Evolutionary conservation across 1,139 yeast genomes (phyloP).

Genomic region (Geotrichum histeridarum): DNA sequence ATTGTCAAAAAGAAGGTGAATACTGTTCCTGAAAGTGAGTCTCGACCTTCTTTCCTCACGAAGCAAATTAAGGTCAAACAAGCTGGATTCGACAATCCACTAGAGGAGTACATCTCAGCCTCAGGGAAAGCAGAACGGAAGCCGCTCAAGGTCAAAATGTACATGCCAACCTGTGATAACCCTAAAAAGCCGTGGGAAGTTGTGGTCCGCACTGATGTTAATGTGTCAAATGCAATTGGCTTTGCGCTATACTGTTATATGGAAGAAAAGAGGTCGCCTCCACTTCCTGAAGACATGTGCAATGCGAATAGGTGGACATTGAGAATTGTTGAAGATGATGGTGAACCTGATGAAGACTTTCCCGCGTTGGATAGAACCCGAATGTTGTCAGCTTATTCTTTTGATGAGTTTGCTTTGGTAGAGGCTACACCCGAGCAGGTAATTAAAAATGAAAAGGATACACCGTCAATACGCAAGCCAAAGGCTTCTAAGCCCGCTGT

Average conservation of each 20-base stretch:
- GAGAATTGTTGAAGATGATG: conserved; percentile 45
- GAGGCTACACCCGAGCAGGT: conserved; percentile 38
- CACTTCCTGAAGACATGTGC: conserved; percentile 31
- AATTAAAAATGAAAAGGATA: conserved; percentile 34
- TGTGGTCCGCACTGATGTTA: conserved; percentile 38
- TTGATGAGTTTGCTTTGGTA: conserved; percentile 45
- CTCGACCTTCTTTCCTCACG: conserved; percentile 27
- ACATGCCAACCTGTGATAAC: conserved; percentile 36
- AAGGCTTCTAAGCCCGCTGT: conserved; percentile 5
- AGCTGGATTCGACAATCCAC: conserved; percentile 37
- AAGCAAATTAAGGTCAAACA: conserved; percentile 32
- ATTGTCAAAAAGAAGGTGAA: conserved; percentile 10
- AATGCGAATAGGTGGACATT: conserved; percentile 43
- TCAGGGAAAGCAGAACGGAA: conserved; percentile 38
- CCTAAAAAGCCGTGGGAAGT: conserved; percentile 38
- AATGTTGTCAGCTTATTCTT: conserved; percentile 40
- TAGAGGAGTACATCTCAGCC: conserved; percentile 41
- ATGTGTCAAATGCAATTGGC: conserved; percentile 43
- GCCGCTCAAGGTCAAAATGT: conserved; percentile 38
- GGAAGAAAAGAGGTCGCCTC: conserved; percentile 33
- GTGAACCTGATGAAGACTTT: conserved; percentile 46
- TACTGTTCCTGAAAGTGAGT: too few species aligned
- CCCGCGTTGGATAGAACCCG: conserved; percentile 44
- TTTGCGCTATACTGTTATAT: conserved; percentile 38
- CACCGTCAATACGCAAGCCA: conserved; percentile 28